These are phyloP conservation scores for Fusarium sterilihyphosum DNA, from an alignment of 2,329 filamentous ascomycete species.

Conservation along the genomic window DNA sequence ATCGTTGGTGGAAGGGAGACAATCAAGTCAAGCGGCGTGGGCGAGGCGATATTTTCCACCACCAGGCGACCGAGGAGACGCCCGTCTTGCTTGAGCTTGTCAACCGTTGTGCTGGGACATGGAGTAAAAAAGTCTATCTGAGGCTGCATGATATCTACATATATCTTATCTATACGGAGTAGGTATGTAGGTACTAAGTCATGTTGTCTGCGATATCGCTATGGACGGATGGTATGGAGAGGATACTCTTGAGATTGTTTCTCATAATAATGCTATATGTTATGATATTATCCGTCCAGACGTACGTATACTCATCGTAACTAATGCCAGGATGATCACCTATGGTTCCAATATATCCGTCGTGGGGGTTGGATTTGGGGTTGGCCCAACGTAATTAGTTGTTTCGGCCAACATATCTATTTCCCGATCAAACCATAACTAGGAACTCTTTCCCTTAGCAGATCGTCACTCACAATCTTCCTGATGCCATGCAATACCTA, in stretches of 20 bases:
- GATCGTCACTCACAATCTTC: constrained; percentile 1
- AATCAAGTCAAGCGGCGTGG: constrained; percentile 28
- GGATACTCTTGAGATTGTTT: neutral
- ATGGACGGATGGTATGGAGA: neutral
- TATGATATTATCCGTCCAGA: neutral
- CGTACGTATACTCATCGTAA: neutral
- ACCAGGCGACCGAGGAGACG: constrained; percentile 36
- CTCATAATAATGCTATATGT: neutral
- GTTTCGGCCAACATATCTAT: constrained; percentile 20
- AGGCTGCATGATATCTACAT: neutral
- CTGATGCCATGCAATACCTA: neutral
- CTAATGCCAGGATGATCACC: constrained; percentile 14
- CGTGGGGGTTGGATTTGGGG: constrained; percentile 35
- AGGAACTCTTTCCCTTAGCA: neutral
- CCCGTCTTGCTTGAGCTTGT: constrained; percentile 10
- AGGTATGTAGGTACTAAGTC: neutral
- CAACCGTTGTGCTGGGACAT: constrained; percentile 25
- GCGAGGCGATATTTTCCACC: constrained; percentile 45
- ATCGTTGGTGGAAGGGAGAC: constrained; percentile 44
- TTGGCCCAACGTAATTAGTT: neutral
- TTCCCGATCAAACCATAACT: constrained; percentile 4
- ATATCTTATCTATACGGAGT: constrained; percentile 5
- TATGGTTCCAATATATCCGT: constrained; percentile 14
- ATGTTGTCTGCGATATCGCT: neutral
- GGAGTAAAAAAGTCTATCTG: neutral